Evolutionary conservation across 1,139 yeast genomes (phyloP), one percentile per base, ranked within the genome.

Genomic region (Yamadazyma dendronema): DNA sequence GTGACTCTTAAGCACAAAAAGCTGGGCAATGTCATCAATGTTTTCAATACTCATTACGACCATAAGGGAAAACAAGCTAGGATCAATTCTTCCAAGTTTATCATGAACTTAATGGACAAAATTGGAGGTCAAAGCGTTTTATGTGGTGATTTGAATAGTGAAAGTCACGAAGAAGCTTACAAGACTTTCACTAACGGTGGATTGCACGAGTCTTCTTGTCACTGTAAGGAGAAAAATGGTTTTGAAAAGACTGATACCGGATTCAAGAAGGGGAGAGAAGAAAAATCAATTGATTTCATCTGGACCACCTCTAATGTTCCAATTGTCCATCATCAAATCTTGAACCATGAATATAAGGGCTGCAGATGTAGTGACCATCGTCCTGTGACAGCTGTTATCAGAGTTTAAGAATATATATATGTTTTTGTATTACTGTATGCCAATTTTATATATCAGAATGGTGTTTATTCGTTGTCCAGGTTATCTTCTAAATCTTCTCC

Each of bases 401-500:
- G 48, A 31, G 11, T 26, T 12, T 26, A 26, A n/a, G 6, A 7
- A 26, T 14, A 8, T 24, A 24, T 24, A 24, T 24, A 24, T 24
- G 26, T 5, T 26, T n/a, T 12, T 28, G 21, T 17, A 28, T 28
- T 28, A 27, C 14, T 17, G 17, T 28, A 10, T 10, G 7, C 13
- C 35, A 24, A 22, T 16, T 33, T 30, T 31, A 21, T 28, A 22
- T 17, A 33, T 33, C 10, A 19, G 23, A 6, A 16, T 16, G 17
- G 26, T 25, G 22, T 14, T 30, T 31, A 35, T 30, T 35, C 41
- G 17, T 39, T 30, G 27, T 58, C 61, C 33, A 34, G 36, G 19
- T 65, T 71, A 40, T 65, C 65, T 41, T 65, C 60, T 48, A 70
- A 63, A 46, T 75, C 79, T 35, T 68, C 77, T n/a, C 72, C 78